Base-by-base conservation (phyloP, 495 filamentous ascomycete genomes). In the Articulospora tetracladia region DNA sequence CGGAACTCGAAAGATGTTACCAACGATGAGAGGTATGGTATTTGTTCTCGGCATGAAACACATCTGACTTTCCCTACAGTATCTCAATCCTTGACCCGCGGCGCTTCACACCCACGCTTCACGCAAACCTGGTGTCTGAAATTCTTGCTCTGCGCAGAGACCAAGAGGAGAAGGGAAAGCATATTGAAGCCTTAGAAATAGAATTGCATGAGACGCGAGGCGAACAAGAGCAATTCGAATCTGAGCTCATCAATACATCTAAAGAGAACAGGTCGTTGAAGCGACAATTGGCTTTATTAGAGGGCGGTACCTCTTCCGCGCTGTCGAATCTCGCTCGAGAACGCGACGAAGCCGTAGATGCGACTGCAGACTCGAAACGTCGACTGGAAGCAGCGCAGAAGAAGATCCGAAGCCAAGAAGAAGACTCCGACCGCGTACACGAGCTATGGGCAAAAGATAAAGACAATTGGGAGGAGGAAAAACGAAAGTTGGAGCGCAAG, bases 81-180 rank as follows among this genome's bases (percentile, higher is more conserved):
- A 82, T 93, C 48, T 90, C 89, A 20, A 83, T 90, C 19, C 77
- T 96, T 22, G 93, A 98, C 67, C 90, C 94, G 6, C 85, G 92
- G 53, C 81, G 93, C 20, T 97, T 99, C 66, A 98, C 94, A 4
- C 94, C 94, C 3, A 97, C 92, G 1, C 79, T 98, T 20, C 95
- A 97, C 74, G 94, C 94, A 15, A 97, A 89, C 48, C 79, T 98
- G 8, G 93, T 98, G 6, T 91, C 93, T 0, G 93, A 98, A 70
- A 98, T 98, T 60, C 81, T 98, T 24, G 83, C 85, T 1, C 72
- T 99, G 47, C 85, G 92, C 3, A 80, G 94, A 47, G 95, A 98
- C 59, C 81, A 97, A 55, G 94, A 98, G 69, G 88, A 84, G 44
- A 97, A 95, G 70, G 79, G 86, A 20, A 89, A 86, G 61, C 79